Percentiles rank a stretch among this genome's conserved stretches.
Evolutionary conservation across 306 rosid species (phyloP).

Genomic region (Rosa persica): DNA sequence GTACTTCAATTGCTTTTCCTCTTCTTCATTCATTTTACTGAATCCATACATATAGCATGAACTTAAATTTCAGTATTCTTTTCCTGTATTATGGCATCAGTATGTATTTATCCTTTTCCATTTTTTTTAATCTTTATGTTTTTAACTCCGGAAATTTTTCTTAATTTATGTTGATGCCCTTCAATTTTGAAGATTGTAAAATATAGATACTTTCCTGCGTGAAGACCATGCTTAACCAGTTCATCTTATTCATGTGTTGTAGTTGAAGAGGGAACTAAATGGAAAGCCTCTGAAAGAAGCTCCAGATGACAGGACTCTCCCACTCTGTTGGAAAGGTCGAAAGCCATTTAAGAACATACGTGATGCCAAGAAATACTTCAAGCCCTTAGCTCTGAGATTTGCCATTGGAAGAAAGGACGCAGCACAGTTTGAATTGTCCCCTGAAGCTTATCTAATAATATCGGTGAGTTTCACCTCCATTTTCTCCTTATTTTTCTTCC

Average conservation of each 20-base stretch:
- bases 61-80: neutral
- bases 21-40: neutral
- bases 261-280: conserved; percentile 59
- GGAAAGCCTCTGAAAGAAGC: conserved; percentile 61
- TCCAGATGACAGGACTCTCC: conserved; percentile 55
- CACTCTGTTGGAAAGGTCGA: conserved; percentile 79
- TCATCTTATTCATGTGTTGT: conserved; percentile 13
- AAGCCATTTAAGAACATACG: conserved; percentile 59
- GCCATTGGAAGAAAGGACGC: conserved; percentile 37
- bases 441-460: conserved; percentile 73
- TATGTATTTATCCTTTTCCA: neutral
- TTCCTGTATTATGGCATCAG: neutral
- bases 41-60: neutral
- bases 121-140: neutral
- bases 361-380: conserved; percentile 85
- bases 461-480: conserved; percentile 47
- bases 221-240: neutral
- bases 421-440: conserved; percentile 67
- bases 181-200: neutral
- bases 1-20: neutral
- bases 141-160: neutral
- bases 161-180: neutral
- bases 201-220: neutral
- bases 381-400: conserved; percentile 66
- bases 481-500: conserved; percentile 19